phyloP scores from a whole-genome alignment of 768 basidiomycete species.

The Clitopilus passeckerianus region DNA sequence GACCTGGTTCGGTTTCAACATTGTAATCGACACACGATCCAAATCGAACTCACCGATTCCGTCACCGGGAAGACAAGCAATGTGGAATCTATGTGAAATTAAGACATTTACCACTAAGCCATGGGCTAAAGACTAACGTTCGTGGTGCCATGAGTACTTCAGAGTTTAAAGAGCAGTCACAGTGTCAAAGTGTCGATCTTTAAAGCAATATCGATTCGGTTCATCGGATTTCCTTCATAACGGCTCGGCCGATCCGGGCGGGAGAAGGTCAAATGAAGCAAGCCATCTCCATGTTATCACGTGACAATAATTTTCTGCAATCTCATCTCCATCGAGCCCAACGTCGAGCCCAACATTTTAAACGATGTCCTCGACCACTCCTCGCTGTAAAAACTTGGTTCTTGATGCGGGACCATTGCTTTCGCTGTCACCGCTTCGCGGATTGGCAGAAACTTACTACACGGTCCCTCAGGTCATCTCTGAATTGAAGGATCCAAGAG shows the following conservation, averaged over 20 bases:
- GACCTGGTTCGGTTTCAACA: slow-evolving; percentile 44
- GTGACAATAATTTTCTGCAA: slow-evolving; percentile 13
- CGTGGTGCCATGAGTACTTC: slow-evolving; percentile 31
- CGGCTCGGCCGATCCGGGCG: slow-evolving; percentile 6
- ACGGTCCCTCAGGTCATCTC: slow-evolving; percentile 88
- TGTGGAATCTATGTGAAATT: slow-evolving; percentile 57
- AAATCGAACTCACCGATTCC: slow-evolving; percentile 71
- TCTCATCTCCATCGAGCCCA: slow-evolving; percentile 3
- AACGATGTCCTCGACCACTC: slow-evolving; percentile 14
- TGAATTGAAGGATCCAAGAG: slow-evolving; percentile 86
- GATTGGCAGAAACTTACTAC: slow-evolving; percentile 78
- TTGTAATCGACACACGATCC: slow-evolving; percentile 1
- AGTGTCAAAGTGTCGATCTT: slow-evolving; percentile 4
- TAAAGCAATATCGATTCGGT: slow-evolving; percentile 10
- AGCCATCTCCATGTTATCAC: slow-evolving; percentile 2
- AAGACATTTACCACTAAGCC: neutral
- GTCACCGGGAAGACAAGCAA: slow-evolving; percentile 92
- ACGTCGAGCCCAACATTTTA: slow-evolving; percentile 2
- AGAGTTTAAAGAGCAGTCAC: neutral
- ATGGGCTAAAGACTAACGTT: slow-evolving; percentile 28
- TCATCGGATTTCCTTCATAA: slow-evolving; percentile 6
- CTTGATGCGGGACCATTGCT: slow-evolving; percentile 94
- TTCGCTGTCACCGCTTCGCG: slow-evolving; percentile 84
- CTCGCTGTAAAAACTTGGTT: slow-evolving; percentile 72
- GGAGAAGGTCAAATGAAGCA: slow-evolving; percentile 3